A percentile compares a stretch with the other conserved stretches of the same genome.
Conservation (phyloP, 495 filamentous ascomycete species). For the Xylaria nigripes region DNA sequence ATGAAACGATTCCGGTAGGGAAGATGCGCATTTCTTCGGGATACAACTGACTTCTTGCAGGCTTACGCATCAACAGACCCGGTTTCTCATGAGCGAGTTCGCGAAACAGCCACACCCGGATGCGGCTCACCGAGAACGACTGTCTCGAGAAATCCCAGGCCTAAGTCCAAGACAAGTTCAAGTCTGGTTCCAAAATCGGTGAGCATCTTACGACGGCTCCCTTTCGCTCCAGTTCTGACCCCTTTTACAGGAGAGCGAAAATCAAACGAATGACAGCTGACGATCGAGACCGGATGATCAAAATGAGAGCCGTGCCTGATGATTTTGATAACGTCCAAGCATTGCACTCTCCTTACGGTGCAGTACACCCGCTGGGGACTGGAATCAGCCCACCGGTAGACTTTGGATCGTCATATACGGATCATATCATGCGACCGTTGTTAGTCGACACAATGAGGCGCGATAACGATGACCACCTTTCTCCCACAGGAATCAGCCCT, state of each 20-base stretch:
- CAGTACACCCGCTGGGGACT: slow-evolving; percentile 46
- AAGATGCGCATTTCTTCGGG: not conserved
- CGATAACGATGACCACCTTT: slow-evolving; percentile 50
- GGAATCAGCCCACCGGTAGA: slow-evolving; percentile 53
- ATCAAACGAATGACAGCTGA: slow-evolving; percentile 89
- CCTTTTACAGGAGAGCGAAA: slow-evolving; percentile 68
- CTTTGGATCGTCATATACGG: slow-evolving; percentile 40
- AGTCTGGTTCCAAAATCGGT: slow-evolving; percentile 98
- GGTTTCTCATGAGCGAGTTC: slow-evolving; percentile 96
- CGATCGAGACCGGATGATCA: slow-evolving; percentile 89
- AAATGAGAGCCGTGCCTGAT: slow-evolving; percentile 83
- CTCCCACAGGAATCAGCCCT: slow-evolving; percentile 53
- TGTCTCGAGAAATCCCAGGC: slow-evolving; percentile 88
- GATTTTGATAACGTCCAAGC: slow-evolving; percentile 90
- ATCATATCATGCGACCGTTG: slow-evolving; percentile 52
- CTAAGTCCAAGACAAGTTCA: slow-evolving; percentile 91
- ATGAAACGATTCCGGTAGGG: slow-evolving; percentile 91
- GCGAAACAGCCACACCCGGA: slow-evolving; percentile 92
- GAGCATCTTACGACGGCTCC: not conserved
- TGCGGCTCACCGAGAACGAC: slow-evolving; percentile 80
- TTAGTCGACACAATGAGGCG: slow-evolving; percentile 54
- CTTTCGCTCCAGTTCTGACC: slow-evolving; percentile 18
- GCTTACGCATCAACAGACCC: slow-evolving; percentile 92
- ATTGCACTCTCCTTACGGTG: slow-evolving; percentile 66
- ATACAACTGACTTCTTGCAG: slow-evolving; percentile 37